Percentiles rank a stretch among this genome's conserved stretches.
These are phyloP conservation scores for Myxozyma neotropica DNA, from an alignment of 805 yeast species.

Conservation along the genomic window DNA sequence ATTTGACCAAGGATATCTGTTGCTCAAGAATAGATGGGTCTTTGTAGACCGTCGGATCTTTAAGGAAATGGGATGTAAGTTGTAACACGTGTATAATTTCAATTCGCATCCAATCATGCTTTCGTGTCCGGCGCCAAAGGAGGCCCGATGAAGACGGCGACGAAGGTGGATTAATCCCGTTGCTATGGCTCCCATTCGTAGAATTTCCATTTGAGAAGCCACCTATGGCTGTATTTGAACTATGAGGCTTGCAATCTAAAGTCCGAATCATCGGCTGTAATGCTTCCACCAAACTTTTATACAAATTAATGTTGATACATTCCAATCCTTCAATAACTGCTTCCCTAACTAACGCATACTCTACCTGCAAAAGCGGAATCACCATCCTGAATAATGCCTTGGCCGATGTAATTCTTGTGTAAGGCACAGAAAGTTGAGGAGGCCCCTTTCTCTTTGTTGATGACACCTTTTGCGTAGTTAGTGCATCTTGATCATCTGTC, in stretches of 20 bases:
- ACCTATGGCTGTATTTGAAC: neutral
- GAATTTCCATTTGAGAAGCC: neutral
- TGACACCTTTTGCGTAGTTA: constrained; percentile 62
- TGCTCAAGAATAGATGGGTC: constrained; percentile 73
- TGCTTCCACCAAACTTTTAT: constrained; percentile 71
- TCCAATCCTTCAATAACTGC: constrained; percentile 89
- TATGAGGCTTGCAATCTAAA: constrained; percentile 2
- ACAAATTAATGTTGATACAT: constrained; percentile 86
- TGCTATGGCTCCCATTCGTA: neutral
- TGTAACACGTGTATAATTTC: constrained; percentile 78
- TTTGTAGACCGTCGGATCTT: constrained; percentile 52
- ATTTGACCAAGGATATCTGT: constrained; percentile 62
- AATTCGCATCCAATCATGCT: constrained; percentile 53
- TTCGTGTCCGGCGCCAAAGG: constrained; percentile 28
- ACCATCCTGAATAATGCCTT: constrained; percentile 86
- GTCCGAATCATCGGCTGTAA: constrained; percentile 22
- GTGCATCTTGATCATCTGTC: constrained; percentile 73
- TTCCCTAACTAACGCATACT: constrained; percentile 71
- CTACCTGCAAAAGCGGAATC: constrained; percentile 73
- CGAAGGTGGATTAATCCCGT: neutral
- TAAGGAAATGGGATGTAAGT: constrained; percentile 65
- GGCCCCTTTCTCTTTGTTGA: constrained; percentile 17
- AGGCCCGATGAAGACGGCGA: constrained; percentile 19
- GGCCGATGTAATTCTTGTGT: constrained; percentile 83
- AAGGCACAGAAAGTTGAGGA: constrained; percentile 40